Base-by-base conservation (phyloP, 2,329 filamentous ascomycete genomes). In the Colletotrichum phormii region DNA sequence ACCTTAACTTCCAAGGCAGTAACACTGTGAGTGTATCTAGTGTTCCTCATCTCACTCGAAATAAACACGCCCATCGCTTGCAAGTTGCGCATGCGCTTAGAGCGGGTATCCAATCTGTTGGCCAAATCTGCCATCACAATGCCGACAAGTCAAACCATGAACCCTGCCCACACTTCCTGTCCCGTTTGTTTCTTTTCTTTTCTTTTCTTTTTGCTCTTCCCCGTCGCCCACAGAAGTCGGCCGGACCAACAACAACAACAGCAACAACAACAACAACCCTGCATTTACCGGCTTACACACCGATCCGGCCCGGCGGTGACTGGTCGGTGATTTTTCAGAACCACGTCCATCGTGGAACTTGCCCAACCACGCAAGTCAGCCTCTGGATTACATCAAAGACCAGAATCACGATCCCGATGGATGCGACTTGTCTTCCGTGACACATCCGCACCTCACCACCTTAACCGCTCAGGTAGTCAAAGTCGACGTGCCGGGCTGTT, bases 71-170 rank as follows among this genome's bases (percentile, higher is more conserved):
- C 11, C 26, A 37, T 11, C 37, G 18, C 42, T 49, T 49, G 37
- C 37, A 42, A 15, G 13, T 42, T 12, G 42, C 26, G 11, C 26
- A n/a, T 62, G 35, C 42, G 37, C 26, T 24, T 51, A 31, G 15
- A 51, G 61, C 61, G 61, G 49, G n/a, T 54, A 37, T 54, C 31
- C 31, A 53, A 64, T 29, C 7, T 62, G 22, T 64, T 35, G n/a
- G 51, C 9, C 31, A 54, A 64, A 64, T 54, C 49, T 42, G 49
- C 31, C 49, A 54, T 64, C 29, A 35, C 49, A 54, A 64, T 64
- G 49, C 61, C 46, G 12, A 35, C 61, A 12, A 6, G 5, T 33
- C 46, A n/a, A 53, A 33, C 60, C 49, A n/a, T 64, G 46, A 64
- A 64, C 61, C 61, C 31, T 26, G 49, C 49, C 49, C 31, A 11